Conservation (phyloP, 2,329 filamentous ascomycete species). For the Xylaria arbuscula region DNA sequence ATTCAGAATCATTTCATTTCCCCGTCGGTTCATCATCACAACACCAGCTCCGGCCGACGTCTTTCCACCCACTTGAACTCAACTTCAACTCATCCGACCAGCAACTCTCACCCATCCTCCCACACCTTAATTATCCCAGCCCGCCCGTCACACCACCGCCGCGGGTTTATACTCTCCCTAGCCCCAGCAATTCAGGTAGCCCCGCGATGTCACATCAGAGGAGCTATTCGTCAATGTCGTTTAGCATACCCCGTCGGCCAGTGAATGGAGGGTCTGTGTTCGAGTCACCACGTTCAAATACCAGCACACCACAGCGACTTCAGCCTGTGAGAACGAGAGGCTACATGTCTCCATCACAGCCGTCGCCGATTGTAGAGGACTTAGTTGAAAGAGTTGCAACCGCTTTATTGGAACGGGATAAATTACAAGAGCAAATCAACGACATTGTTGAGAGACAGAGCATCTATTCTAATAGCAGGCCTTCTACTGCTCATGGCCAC, state of each 20-base stretch:
- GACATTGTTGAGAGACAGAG: constrained; percentile 70
- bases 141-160: constrained; percentile 55
- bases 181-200: constrained; percentile 50
- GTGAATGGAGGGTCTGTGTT: constrained; percentile 51
- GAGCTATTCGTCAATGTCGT: constrained; percentile 65
- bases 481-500: constrained; percentile 62
- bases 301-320: constrained; percentile 56
- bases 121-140: constrained; percentile 59
- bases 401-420: constrained; percentile 69
- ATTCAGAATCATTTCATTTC: constrained; percentile 53
- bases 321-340: constrained; percentile 59
- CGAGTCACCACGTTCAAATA: constrained; percentile 48
- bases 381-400: constrained; percentile 67
- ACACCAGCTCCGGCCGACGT: constrained; percentile 49
- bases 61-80: constrained; percentile 67
- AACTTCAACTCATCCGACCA: constrained; percentile 62
- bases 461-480: constrained; percentile 64
- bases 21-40: constrained; percentile 43
- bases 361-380: constrained; percentile 57
- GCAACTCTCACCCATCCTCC: constrained; percentile 66
- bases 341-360: constrained; percentile 52
- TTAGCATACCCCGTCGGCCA: constrained; percentile 64
- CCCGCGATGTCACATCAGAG: constrained; percentile 54
- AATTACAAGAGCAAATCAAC: constrained; percentile 68
- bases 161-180: constrained; percentile 52